These are phyloP conservation scores for Colletotrichum brevisporum DNA, from an alignment of 2,329 filamentous ascomycete genomes.

Conservation along the genomic window DNA sequence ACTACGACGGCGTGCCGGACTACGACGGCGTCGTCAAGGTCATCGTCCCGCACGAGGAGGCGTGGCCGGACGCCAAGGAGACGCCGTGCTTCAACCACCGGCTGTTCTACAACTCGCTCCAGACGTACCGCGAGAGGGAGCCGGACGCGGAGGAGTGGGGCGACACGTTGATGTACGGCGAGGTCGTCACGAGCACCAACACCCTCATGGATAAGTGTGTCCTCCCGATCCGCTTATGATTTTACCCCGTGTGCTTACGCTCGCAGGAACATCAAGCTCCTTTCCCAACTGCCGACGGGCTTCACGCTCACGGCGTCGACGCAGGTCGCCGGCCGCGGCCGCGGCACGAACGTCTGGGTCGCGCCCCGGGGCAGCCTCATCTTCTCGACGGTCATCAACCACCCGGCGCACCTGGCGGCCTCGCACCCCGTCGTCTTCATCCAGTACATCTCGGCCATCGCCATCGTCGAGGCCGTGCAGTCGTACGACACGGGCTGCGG, in stretches of 20 bases:
- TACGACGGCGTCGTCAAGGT: conserved; percentile 81
- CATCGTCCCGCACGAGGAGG: conserved; percentile 79
- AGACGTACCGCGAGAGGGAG: conserved; percentile 71
- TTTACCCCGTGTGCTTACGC: not conserved
- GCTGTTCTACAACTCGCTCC: conserved; percentile 80
- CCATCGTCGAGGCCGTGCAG: conserved; percentile 86
- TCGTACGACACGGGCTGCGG: conserved; percentile 83
- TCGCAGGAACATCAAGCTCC: conserved; percentile 79
- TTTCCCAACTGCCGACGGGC: conserved; percentile 84
- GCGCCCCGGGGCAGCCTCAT: conserved; percentile 88
- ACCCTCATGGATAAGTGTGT: conserved; percentile 88
- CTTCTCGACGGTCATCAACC: conserved; percentile 90
- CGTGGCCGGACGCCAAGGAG: conserved; percentile 76
- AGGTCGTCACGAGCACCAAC: conserved; percentile 94
- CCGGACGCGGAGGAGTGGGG: conserved; percentile 79
- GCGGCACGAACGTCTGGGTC: conserved; percentile 95
- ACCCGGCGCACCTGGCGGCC: conserved; percentile 79
- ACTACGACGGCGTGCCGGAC: conserved; percentile 83
- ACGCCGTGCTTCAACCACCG: conserved; percentile 91
- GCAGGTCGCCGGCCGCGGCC: conserved; percentile 88
- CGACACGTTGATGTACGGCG: conserved; percentile 84
- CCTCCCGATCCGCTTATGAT: too few species aligned
- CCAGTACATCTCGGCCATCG: conserved; percentile 92
- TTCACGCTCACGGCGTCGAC: conserved; percentile 90
- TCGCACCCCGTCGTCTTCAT: conserved; percentile 90